A percentile compares a stretch with the other conserved stretches of the same genome.
phyloP scores from a whole-genome alignment of 805 yeast genomes.

The Lachancea nothofagi region DNA sequence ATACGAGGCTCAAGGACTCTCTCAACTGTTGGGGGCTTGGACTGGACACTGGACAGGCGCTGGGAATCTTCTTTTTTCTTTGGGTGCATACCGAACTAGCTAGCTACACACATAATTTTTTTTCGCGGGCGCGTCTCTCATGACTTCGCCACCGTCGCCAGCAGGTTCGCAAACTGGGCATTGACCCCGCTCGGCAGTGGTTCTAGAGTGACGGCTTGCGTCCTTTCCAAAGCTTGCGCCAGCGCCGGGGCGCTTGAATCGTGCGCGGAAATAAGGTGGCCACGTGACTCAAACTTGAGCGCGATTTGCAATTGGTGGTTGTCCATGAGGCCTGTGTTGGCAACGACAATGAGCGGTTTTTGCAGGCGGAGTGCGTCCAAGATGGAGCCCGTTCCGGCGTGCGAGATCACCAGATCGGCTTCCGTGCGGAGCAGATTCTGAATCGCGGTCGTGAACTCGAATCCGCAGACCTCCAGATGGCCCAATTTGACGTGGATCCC shows the following conservation, averaged over 20 bases:
- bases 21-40: no score
- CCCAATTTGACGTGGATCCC: not conserved
- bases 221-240: constrained; percentile 10
- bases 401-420: constrained; percentile 68
- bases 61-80: not conserved
- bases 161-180: constrained; percentile 14
- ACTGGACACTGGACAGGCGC: no score
- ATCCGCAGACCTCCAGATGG: constrained; percentile 37
- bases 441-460: constrained; percentile 42
- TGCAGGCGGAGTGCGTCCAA: constrained; percentile 60
- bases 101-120: no score
- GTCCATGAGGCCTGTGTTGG: constrained; percentile 71
- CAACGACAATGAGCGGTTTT: constrained; percentile 61
- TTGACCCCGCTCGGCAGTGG: constrained; percentile 17
- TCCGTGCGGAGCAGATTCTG: constrained; percentile 35
- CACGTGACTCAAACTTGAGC: constrained; percentile 38
- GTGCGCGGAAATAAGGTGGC: constrained; percentile 27
- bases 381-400: constrained; percentile 91
- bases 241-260: constrained; percentile 11
- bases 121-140: not conserved
- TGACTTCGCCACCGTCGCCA: constrained; percentile 5
- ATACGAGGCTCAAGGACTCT: no score
- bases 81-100: no score
- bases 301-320: constrained; percentile 84
- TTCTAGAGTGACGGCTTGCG: constrained; percentile 6